These are phyloP conservation scores for Perkinsus olseni DNA, from an alignment of 169 alveolate genomes.

Conservation along the genomic window DNA sequence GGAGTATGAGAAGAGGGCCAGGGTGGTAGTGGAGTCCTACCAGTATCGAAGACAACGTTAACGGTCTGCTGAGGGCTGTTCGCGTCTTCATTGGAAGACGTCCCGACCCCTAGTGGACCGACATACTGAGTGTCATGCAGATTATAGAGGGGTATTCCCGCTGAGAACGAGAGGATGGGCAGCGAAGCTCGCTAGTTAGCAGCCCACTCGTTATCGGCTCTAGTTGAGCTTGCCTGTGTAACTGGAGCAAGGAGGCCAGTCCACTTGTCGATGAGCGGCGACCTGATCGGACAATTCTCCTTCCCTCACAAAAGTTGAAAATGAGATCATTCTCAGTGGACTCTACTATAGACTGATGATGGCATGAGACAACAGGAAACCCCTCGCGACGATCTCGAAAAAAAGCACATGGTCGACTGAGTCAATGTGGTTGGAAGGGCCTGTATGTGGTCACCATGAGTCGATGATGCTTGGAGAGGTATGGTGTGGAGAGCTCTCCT, in stretches of 20 bases:
- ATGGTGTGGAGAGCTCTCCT: neutral
- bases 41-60: conserved; percentile 6
- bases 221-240: neutral
- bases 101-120: conserved; percentile 1
- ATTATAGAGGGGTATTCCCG: neutral
- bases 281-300: too few species aligned
- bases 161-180: neutral
- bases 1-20: too few species aligned
- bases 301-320: too few species aligned
- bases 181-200: neutral
- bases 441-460: too few species aligned
- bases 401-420: too few species aligned
- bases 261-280: neutral
- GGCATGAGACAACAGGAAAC: too few species aligned
- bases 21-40: neutral
- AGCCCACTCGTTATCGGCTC: neutral
- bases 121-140: conserved; percentile 4
- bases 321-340: too few species aligned
- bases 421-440: too few species aligned
- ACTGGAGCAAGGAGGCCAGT: neutral
- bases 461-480: neutral
- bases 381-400: too few species aligned
- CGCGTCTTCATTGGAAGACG: neutral
- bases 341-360: too few species aligned
- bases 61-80: neutral